Base-by-base conservation (phyloP, 805 yeast species). In the Kodamaea fukazawae region DNA sequence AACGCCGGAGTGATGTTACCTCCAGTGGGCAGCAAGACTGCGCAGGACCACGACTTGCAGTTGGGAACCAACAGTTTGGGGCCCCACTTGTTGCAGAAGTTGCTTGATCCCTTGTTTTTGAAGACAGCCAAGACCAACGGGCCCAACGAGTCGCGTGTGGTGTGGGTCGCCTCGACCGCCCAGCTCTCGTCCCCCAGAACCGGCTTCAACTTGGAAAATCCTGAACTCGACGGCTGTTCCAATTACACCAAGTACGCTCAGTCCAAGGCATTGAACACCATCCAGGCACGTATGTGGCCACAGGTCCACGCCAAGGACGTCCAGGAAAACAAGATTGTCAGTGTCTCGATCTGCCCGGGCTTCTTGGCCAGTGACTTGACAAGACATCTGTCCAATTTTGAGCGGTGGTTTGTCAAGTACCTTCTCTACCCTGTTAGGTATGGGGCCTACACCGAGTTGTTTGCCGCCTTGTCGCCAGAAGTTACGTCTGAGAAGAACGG, bases 51-150 rank as follows among this genome's bases (percentile, higher is more conserved):
- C 40, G 80, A 76, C 37, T 39, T 59, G 27, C 74, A 70, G 38
- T 53, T 73, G 29, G 80, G 76, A 7, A 65, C 70, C 13, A 76
- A 76, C 50, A 64, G 52, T 12, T 46, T 76, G 11, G 80, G 73
- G 2, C 73, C 75, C 18, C 71, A 63, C 38, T 50, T 73, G n/a
- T 53, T 76, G 14, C 68, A 72, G 44, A 61, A 61, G 39, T 50
- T 60, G 17, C 49, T 73, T 35, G 59, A 57, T 18, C 71, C 72
- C 7, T 43, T 71, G 4, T 43, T 76, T 12, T 41, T 61, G 16
- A 48, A 58, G 20, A 55, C 73, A 2, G 60, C 66, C 2, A 42
- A 53, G 30, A 40, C 41, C 2, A 50, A 57, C 10, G 49, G 55
- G 12, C 43, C 54, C 1, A 37, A 41, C 17, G 50, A 47, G 29